Evolutionary conservation across 495 filamentous ascomycete species (phyloP).

Genomic region (Coniosporium apollinis): DNA sequence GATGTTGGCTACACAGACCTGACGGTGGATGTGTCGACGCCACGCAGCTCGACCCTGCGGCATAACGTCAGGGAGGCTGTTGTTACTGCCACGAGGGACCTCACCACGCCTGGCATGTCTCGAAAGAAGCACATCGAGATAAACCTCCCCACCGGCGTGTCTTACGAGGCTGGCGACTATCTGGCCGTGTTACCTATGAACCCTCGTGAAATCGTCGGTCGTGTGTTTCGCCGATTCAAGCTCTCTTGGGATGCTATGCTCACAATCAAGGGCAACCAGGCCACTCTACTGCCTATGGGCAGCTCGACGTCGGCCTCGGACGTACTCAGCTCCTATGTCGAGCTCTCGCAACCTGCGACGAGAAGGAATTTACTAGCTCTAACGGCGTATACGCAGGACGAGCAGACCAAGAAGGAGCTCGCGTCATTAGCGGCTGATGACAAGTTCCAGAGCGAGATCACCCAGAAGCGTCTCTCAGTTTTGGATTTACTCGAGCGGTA

Average conservation of each 20-base stretch:
- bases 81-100: background rate
- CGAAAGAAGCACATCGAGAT: slow-evolving; percentile 51
- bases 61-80: background rate
- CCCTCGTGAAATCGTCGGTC: slow-evolving; percentile 36
- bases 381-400: slow-evolving; percentile 24
- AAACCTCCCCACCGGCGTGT: slow-evolving; percentile 44
- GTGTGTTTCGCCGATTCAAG: slow-evolving; percentile 34
- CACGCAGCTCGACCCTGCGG: background rate
- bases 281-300: slow-evolving; percentile 40
- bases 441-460: slow-evolving; percentile 35
- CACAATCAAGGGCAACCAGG: slow-evolving; percentile 28
- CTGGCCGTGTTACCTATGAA: slow-evolving; percentile 59
- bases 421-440: slow-evolving; percentile 30
- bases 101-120: slow-evolving; percentile 25
- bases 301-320: slow-evolving; percentile 41
- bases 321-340: slow-evolving; percentile 52
- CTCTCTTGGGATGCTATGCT: slow-evolving; percentile 46
- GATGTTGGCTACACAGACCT: background rate
- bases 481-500: slow-evolving; percentile 48
- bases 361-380: slow-evolving; percentile 32
- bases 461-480: slow-evolving; percentile 39
- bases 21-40: background rate
- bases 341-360: slow-evolving; percentile 53
- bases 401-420: slow-evolving; percentile 27
- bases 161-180: slow-evolving; percentile 59